Evolutionary conservation across 371 early-diverging fungal genomes (phyloP).

Genomic region (Mortierella sp.): DNA sequence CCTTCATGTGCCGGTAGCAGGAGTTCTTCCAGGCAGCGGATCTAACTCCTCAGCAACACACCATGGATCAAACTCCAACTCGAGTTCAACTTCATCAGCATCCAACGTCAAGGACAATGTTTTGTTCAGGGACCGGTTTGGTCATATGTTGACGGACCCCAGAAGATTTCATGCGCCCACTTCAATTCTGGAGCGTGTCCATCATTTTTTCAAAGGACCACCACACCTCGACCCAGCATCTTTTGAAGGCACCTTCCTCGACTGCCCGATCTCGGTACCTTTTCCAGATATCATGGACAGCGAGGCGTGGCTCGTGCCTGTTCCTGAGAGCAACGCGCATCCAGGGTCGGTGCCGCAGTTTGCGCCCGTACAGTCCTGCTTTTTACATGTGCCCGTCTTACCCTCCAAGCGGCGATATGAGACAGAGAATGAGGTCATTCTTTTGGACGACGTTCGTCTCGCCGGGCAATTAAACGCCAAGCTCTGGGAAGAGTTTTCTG

Average conservation of each 20-base stretch:
- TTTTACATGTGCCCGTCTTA: conserved; percentile 51
- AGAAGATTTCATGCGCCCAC: conserved; percentile 47
- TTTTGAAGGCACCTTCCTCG: conserved; percentile 36
- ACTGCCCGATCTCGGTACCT: conserved; percentile 33
- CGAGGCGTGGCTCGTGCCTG: conserved; percentile 39
- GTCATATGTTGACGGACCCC: conserved; percentile 31
- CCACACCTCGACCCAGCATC: conserved; percentile 46
- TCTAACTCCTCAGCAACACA: conserved; percentile 12
- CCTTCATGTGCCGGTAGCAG: background rate
- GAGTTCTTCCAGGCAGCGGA: background rate
- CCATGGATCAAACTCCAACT: background rate
- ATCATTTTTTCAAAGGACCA: conserved; percentile 37
- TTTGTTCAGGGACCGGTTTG: conserved; percentile 18
- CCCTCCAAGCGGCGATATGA: conserved; percentile 52
- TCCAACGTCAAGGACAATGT: background rate
- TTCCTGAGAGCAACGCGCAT: background rate
- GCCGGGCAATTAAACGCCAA: conserved; percentile 42
- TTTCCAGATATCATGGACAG: conserved; percentile 56
- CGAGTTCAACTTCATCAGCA: conserved; percentile 1
- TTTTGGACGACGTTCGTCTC: conserved; percentile 50
- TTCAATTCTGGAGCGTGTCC: conserved; percentile 34
- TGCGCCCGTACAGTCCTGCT: conserved; percentile 43
- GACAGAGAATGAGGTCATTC: conserved; percentile 48
- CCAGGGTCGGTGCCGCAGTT: background rate
- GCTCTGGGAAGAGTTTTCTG: conserved; percentile 54